Base-by-base conservation (phyloP, 805 yeast species). In the Candida fluviatilis region DNA sequence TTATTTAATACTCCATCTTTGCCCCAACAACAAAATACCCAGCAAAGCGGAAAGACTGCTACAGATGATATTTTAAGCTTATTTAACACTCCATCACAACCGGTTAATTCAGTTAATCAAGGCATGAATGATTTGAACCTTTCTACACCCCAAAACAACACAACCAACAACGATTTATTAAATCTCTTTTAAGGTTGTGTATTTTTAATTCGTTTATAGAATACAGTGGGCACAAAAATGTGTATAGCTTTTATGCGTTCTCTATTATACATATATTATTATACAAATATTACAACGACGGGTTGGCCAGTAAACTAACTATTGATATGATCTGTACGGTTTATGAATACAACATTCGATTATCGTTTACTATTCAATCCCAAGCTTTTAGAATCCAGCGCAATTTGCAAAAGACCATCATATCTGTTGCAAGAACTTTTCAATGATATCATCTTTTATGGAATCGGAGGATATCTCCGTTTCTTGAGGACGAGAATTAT, bases 1-100 rank as follows among this genome's bases (percentile, higher is more conserved):
- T 64, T 87, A 37, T 87, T 80, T 64, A 50, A 69, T 35, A 55
- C 73, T 31, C 57, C 69, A n/a, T 42, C 51, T n/a, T 42, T 57
- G 7, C 53, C 51, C 43, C 36, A 18, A 31, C 37, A 38, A 40
- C 41, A 37, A 47, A 5, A 5, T 10, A 47, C 38, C 14, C 52
- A 32, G 18, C 39, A 45, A 18, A 15, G 48, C n/a, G 32, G n/a
- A 8, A 31, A 19, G 12, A 16, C 39, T 16, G 44, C 39, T 31
- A 3, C 39, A 16, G 58, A 69, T 46, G 81, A 75, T 47, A 76
- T 76, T 35, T 55, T 76, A 57, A 65, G 67, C 23, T 54, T 76
- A 47, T 76, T 76, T 45, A 57, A 55, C 35, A 40, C 55, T 12
- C 39, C 23, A 31, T n/a, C 43, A 16, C 27, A 37, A 16, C 39